Conservation (phyloP, 2,329 filamentous ascomycete species). For the Parastagonospora avenae region DNA sequence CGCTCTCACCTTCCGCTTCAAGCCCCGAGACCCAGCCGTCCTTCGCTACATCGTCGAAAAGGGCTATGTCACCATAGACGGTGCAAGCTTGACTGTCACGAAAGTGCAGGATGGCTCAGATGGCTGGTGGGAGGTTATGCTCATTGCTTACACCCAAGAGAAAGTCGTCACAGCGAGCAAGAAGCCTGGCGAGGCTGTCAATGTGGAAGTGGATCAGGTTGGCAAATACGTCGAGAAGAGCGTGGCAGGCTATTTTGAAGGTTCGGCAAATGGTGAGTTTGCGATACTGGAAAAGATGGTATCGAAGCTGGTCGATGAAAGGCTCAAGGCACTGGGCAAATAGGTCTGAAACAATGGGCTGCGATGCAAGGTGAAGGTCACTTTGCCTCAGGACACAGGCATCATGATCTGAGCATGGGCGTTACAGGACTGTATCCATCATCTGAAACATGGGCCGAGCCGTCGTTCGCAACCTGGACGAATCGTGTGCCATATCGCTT, state of each 20-base stretch:
- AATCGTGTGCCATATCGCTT: neutral
- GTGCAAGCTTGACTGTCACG: conserved; percentile 91
- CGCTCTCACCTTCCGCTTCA: conserved; percentile 83
- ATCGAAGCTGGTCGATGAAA: conserved; percentile 74
- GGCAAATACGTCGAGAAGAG: conserved; percentile 91
- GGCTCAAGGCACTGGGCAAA: conserved; percentile 54
- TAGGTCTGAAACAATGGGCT: conserved; percentile 6
- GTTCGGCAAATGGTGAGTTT: conserved; percentile 57
- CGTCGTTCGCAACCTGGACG: neutral
- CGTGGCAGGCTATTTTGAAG: conserved; percentile 76
- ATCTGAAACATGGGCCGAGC: conserved; percentile 3
- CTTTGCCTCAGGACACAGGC: neutral
- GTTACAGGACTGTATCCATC: neutral
- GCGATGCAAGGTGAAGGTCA: neutral
- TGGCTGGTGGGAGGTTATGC: conserved; percentile 94
- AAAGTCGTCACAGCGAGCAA: conserved; percentile 84
- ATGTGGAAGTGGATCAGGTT: conserved; percentile 90
- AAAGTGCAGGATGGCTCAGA: conserved; percentile 77
- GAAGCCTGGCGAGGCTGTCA: conserved; percentile 78
- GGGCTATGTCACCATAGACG: conserved; percentile 92
- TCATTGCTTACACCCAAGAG: conserved; percentile 95
- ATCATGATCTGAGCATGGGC: neutral
- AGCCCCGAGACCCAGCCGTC: conserved; percentile 70
- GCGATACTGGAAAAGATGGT: conserved; percentile 59
- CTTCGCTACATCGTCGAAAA: conserved; percentile 93